phyloP scores from a whole-genome alignment of 2,329 filamentous ascomycete species.

The Monascus ruber region DNA sequence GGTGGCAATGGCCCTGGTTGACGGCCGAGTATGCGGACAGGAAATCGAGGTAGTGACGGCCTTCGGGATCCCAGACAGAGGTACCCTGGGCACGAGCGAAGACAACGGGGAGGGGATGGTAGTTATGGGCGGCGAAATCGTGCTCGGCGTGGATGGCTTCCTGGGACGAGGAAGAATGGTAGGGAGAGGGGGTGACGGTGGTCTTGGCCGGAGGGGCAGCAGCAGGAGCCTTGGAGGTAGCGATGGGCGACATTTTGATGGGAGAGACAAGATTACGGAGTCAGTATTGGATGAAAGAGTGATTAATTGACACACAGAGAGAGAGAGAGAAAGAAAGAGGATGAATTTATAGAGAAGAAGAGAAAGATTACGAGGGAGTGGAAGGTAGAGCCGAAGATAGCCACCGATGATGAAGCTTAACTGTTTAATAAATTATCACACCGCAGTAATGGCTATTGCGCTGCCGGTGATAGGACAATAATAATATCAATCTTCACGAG shows the following conservation, averaged over 20 bases:
- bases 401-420: not conserved
- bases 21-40: conserved; percentile 95
- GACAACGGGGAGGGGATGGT: conserved; percentile 91
- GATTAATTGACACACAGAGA: conserved; percentile 1
- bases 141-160: conserved; percentile 72
- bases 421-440: not conserved
- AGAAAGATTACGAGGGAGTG: conserved; percentile 1
- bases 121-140: conserved; percentile 90
- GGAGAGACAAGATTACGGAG: not conserved
- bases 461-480: no score
- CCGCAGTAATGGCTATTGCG: not conserved
- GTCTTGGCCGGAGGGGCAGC: not conserved
- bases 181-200: conserved; percentile 29
- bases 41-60: conserved; percentile 91
- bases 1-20: conserved; percentile 97
- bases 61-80: conserved; percentile 94
- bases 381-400: conserved; percentile 1
- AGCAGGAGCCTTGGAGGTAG: conserved; percentile 1
- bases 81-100: conserved; percentile 76
- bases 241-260: conserved; percentile 12
- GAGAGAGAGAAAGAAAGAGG: not conserved
- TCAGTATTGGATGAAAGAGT: not conserved
- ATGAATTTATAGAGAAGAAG: not conserved
- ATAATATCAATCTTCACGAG: no score
- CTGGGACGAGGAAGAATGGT: conserved; percentile 68